phyloP scores from a whole-genome alignment of 768 basidiomycete species.

The Lactifluus volemus region DNA sequence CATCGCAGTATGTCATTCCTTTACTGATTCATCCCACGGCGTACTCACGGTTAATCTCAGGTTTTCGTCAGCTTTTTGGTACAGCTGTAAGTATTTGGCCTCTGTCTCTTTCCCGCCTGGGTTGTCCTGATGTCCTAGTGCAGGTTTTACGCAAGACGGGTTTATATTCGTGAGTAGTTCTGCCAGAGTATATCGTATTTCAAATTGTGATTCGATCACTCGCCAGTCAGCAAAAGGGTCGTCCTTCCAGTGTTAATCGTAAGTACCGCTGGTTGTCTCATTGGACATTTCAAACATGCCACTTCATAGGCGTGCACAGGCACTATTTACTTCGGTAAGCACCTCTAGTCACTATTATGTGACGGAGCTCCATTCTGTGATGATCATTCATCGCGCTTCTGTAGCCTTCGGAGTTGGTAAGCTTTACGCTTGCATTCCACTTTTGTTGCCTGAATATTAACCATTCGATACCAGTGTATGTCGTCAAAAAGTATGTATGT shows the following conservation, averaged over 20 bases:
- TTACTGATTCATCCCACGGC: background rate
- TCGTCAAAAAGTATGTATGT: constrained; percentile 38
- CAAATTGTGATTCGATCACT: background rate
- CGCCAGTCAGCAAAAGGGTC: background rate
- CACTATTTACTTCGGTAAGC: constrained; percentile 36
- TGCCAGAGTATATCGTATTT: background rate
- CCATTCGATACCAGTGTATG: constrained; percentile 32
- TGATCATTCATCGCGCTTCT: background rate
- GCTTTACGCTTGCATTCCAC: background rate
- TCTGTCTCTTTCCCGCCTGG: background rate
- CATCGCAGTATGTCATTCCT: background rate
- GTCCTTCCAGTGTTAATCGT: background rate
- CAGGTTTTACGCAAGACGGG: constrained; percentile 4
- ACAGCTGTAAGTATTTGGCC: background rate
- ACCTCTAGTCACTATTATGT: background rate
- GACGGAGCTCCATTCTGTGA: background rate
- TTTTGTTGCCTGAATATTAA: background rate
- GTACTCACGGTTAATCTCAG: background rate
- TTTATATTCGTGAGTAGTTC: background rate
- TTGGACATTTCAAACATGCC: background rate
- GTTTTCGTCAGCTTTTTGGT: background rate
- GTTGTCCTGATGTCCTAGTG: background rate
- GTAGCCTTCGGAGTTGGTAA: constrained; percentile 21
- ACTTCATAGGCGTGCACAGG: constrained; percentile 26
- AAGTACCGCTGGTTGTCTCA: background rate